Percentiles rank a stretch among this genome's conserved stretches.
phyloP scores from a whole-genome alignment of 768 basidiomycete genomes.

The Lactifluus volemus region DNA sequence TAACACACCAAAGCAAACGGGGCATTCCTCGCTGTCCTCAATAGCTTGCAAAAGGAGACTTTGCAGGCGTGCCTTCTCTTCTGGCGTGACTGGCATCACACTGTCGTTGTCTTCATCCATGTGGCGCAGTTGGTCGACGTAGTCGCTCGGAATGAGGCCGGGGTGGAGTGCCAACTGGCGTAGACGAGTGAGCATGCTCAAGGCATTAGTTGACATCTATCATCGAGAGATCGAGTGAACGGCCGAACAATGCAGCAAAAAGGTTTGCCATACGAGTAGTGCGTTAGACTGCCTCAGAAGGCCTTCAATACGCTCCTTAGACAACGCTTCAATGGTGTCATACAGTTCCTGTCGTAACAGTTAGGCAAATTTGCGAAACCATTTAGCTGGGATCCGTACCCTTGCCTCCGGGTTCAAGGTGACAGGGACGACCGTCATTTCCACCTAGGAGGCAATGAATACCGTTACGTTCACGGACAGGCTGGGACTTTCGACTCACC shows the following conservation, averaged over 20 bases:
- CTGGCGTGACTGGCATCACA: slow-evolving; percentile 39
- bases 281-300: slow-evolving; percentile 37
- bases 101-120: slow-evolving; percentile 27
- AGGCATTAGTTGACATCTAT: slow-evolving; percentile 58
- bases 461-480: slow-evolving; percentile 33
- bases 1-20: slow-evolving; percentile 56
- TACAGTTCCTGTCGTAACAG: slow-evolving; percentile 43
- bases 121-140: slow-evolving; percentile 51
- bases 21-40: slow-evolving; percentile 79
- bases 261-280: slow-evolving; percentile 23
- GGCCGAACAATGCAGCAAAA: neutral
- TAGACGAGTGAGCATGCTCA: slow-evolving; percentile 80
- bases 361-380: neutral
- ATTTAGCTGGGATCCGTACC: slow-evolving; percentile 28
- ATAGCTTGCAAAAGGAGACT: slow-evolving; percentile 51
- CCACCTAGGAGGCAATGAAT: slow-evolving; percentile 41
- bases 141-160: slow-evolving; percentile 59
- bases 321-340: slow-evolving; percentile 56
- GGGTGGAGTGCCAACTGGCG: slow-evolving; percentile 79
- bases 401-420: slow-evolving; percentile 54
- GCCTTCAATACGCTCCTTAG: slow-evolving; percentile 51
- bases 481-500: neutral
- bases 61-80: slow-evolving; percentile 50
- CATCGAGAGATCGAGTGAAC: neutral
- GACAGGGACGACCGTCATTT: slow-evolving; percentile 68